A percentile compares a stretch with the other conserved stretches of the same genome.
phyloP scores from a whole-genome alignment of 2,329 filamentous ascomycete species.

The Myriosclerotinia curreyana region DNA sequence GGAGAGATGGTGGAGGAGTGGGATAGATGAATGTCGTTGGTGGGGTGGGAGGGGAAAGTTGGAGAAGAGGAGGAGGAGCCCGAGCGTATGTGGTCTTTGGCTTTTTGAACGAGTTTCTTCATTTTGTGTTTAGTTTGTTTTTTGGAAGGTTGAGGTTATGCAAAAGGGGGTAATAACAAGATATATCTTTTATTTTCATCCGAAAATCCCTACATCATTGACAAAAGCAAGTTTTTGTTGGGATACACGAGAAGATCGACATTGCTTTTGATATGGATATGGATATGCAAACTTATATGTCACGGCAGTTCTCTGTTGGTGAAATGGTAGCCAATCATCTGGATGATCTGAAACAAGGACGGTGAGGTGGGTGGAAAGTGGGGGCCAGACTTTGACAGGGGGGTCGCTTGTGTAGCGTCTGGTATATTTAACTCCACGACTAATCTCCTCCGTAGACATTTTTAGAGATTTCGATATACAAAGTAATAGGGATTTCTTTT shows the following conservation, averaged over 20 bases:
- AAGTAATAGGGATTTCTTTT: no score
- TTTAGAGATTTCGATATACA: no score
- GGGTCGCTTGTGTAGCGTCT: neutral
- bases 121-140: neutral
- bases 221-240: slow-evolving; percentile 11
- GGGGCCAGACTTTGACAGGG: neutral
- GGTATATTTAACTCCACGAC: neutral
- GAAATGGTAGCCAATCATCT: slow-evolving; percentile 1
- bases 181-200: neutral
- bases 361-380: neutral
- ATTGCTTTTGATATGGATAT: slow-evolving; percentile 6
- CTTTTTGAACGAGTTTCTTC: slow-evolving; percentile 19
- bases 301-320: slow-evolving; percentile 10
- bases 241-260: neutral
- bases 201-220: neutral
- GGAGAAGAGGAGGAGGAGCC: slow-evolving; percentile 10
- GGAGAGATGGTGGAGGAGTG: slow-evolving; percentile 28
- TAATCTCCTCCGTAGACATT: no score
- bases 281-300: neutral
- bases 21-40: neutral
- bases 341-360: slow-evolving; percentile 8
- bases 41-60: neutral
- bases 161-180: neutral
- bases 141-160: no score
- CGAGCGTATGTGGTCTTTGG: slow-evolving; percentile 7